Conservation (phyloP, 75 land plant species). For the Pinus albicaulis region DNA sequence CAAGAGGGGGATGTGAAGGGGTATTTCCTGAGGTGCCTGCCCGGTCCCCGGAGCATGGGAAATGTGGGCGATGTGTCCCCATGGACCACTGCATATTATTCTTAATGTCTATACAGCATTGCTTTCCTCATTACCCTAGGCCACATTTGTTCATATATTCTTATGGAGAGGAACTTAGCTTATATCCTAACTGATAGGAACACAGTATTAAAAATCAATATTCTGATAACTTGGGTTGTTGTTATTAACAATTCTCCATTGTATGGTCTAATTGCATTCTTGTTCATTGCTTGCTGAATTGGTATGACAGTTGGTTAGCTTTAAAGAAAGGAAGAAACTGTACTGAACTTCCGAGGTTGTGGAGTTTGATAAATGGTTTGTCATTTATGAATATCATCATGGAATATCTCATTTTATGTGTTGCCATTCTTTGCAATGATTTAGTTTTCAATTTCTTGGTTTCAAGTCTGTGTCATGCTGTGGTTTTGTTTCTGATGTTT, state of each 20-base stretch:
- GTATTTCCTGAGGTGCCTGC: too few relatives aligned
- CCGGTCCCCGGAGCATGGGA: too few relatives aligned
- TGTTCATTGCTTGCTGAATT: neutral
- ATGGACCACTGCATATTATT: too few relatives aligned
- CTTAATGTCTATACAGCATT: neutral
- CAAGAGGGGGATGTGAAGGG: too few relatives aligned
- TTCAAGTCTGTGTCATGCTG: neutral
- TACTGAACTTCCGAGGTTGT: neutral
- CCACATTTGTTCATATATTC: neutral
- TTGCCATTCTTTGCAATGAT: too few relatives aligned
- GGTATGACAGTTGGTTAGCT: neutral
- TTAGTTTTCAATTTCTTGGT: neutral
- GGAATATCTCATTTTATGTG: too few relatives aligned
- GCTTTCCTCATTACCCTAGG: neutral
- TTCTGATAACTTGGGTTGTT: neutral
- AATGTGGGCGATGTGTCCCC: too few relatives aligned
- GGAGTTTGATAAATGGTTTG: neutral
- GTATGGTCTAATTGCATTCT: neutral
- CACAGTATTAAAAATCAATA: neutral
- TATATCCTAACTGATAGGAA: neutral
- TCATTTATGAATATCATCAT: neutral
- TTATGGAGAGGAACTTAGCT: neutral
- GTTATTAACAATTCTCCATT: neutral
- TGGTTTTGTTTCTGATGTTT: conserved; percentile 12
- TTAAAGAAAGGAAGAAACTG: neutral